Conservation (phyloP, 2,329 filamentous ascomycete species). For the Alternaria novae-zelandiae region DNA sequence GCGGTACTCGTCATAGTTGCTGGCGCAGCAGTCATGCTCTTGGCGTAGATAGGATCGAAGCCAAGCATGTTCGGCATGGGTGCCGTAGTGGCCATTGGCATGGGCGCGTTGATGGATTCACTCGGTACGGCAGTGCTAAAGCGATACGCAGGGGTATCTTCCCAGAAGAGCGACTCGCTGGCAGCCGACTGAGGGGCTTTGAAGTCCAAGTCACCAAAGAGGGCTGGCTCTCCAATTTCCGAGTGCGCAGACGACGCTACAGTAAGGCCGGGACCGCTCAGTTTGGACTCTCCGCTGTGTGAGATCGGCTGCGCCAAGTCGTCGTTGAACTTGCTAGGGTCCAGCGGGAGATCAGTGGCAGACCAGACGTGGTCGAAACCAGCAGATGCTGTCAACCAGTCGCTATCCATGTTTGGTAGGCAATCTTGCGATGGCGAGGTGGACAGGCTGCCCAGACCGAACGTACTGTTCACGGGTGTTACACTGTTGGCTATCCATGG, state of each 20-base stretch:
- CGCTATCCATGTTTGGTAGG: constrained; percentile 42
- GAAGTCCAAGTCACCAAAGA: constrained; percentile 45
- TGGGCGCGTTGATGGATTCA: constrained; percentile 31
- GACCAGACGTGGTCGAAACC: constrained; percentile 48
- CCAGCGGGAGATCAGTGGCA: constrained; percentile 49
- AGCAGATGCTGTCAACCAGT: constrained; percentile 45
- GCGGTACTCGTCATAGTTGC: constrained; percentile 32
- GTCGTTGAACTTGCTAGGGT: constrained; percentile 46
- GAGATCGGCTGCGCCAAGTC: constrained; percentile 47
- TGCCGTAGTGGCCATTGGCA: constrained; percentile 30
- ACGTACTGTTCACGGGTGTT: constrained; percentile 37
- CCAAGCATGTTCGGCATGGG: constrained; percentile 30
- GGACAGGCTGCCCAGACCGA: constrained; percentile 44
- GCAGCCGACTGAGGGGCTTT: constrained; percentile 38
- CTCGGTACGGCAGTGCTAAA: constrained; percentile 31
- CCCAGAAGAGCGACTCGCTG: constrained; percentile 46
- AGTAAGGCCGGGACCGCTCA: constrained; percentile 49
- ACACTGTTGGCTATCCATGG: constrained; percentile 38
- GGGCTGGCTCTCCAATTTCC: constrained; percentile 45
- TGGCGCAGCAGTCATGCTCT: constrained; percentile 29
- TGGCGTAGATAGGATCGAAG: constrained; percentile 41
- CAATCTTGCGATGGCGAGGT: constrained; percentile 50
- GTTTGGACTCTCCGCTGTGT: constrained; percentile 50
- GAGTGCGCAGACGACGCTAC: constrained; percentile 50
- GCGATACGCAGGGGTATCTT: constrained; percentile 46